phyloP scores from a whole-genome alignment of 1,284 basidiomycete genomes.

The Boletus sp. region DNA sequence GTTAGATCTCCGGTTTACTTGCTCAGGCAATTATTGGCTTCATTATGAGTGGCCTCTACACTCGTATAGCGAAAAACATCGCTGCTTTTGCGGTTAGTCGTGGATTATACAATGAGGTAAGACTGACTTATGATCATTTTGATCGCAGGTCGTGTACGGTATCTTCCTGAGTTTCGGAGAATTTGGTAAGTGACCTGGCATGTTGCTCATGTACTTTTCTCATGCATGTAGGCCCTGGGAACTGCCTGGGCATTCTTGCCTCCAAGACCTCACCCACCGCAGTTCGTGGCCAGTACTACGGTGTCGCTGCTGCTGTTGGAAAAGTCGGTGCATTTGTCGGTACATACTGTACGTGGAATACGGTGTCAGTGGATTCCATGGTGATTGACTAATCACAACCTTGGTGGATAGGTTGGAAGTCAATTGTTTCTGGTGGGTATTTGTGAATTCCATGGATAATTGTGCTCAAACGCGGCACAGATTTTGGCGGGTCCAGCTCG shows the following conservation, averaged over 20 bases:
- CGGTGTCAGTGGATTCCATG: not conserved
- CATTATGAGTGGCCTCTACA: slow-evolving; percentile 81
- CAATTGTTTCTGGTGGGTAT: slow-evolving; percentile 56
- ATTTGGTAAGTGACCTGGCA: slow-evolving; percentile 42
- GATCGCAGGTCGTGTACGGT: slow-evolving; percentile 70
- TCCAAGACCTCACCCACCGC: slow-evolving; percentile 82
- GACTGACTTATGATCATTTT: not conserved
- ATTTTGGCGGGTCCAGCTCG: slow-evolving; percentile 53
- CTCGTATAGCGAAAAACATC: slow-evolving; percentile 55
- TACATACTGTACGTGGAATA: slow-evolving; percentile 56
- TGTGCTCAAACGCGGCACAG: slow-evolving; percentile 35
- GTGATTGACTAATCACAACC: slow-evolving; percentile 9
- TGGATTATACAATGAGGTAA: not conserved
- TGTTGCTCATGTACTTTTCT: not conserved
- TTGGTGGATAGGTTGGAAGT: slow-evolving; percentile 53
- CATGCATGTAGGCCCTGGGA: slow-evolving; percentile 57
- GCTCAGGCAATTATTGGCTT: slow-evolving; percentile 73
- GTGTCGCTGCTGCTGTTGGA: slow-evolving; percentile 83
- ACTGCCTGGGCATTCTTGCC: slow-evolving; percentile 77
- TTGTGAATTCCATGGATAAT: not conserved
- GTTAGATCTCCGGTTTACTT: slow-evolving; percentile 65
- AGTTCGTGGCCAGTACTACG: slow-evolving; percentile 84
- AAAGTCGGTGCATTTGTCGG: slow-evolving; percentile 87
- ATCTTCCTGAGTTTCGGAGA: slow-evolving; percentile 88
- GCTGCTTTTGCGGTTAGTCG: slow-evolving; percentile 70